Evolutionary conservation across 768 basidiomycete genomes (phyloP).

Genomic region (Pleurotus eryngii): DNA sequence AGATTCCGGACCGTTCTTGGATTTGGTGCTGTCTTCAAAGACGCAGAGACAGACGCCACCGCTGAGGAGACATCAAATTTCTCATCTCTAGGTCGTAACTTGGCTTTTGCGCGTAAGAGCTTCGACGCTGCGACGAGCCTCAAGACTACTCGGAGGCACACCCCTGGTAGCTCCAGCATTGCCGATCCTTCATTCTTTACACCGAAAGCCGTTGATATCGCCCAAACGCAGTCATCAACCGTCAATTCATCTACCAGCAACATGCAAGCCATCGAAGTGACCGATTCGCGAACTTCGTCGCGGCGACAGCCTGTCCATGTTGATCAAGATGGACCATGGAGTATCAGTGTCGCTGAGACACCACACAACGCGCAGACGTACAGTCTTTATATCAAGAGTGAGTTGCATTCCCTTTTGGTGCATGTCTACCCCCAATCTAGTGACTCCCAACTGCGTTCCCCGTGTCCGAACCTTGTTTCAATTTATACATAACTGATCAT

Average conservation of each 20-base stretch:
- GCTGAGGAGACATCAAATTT: conserved; percentile 22
- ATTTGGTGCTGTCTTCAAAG: conserved; percentile 33
- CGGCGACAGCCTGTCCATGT: conserved; percentile 56
- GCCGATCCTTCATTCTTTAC: conserved; percentile 42
- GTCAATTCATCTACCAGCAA: conserved; percentile 23
- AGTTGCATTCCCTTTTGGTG: conserved; percentile 28
- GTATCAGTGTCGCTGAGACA: conserved; percentile 83
- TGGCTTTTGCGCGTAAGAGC: conserved; percentile 35
- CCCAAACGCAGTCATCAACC: conserved; percentile 5
- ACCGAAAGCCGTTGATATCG: conserved; percentile 14
- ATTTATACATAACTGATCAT: conserved; percentile 15
- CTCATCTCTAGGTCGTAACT: conserved; percentile 23
- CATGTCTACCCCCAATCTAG: conserved; percentile 8
- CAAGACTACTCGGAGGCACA: conserved; percentile 32
- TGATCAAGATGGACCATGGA: conserved; percentile 85
- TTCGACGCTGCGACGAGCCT: conserved; percentile 39
- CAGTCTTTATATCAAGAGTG: conserved; percentile 89
- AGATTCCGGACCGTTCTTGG: conserved; percentile 49
- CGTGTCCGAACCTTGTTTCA: conserved; percentile 1
- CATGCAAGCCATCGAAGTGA: conserved; percentile 42
- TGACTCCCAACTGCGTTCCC: not conserved
- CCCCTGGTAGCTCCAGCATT: conserved; percentile 28
- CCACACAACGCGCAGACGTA: conserved; percentile 72
- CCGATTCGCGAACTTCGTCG: conserved; percentile 34
- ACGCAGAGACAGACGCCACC: conserved; percentile 32